Evolutionary conservation across 73 alveolate genomes (phyloP).

Genomic region (Tetrahymena borealis): DNA sequence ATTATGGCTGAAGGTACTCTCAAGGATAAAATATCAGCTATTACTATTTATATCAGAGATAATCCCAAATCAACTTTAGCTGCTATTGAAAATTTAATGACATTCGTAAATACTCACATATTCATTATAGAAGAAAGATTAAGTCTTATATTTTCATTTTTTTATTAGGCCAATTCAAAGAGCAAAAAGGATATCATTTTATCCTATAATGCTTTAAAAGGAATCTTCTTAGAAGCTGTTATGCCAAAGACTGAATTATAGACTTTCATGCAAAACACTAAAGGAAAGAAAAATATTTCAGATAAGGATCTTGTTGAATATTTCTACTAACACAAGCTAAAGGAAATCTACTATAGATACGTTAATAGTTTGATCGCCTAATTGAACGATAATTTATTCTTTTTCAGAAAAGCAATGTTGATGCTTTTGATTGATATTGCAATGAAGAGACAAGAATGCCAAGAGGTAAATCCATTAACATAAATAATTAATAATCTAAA

Average conservation of each 20-base stretch:
- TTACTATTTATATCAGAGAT: background rate
- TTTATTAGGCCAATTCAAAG: background rate
- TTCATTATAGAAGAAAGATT: background rate
- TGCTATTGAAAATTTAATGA: background rate
- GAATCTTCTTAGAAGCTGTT: background rate
- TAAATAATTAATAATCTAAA: background rate
- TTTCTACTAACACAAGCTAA: background rate
- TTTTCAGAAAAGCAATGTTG: background rate
- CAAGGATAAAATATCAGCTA: background rate
- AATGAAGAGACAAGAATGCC: background rate
- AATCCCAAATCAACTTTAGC: background rate
- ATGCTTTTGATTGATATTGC: background rate
- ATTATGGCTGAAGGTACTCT: background rate
- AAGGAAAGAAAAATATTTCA: background rate
- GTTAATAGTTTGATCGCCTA: background rate
- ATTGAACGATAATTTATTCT: background rate
- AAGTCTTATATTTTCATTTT: background rate
- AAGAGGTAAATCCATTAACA: background rate
- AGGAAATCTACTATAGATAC: background rate
- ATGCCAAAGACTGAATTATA: background rate
- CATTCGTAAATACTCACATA: background rate
- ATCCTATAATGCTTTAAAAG: background rate
- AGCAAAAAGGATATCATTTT: background rate
- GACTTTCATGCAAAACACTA: background rate
- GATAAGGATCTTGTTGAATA: background rate